Evolutionary conservation across 2,329 filamentous ascomycete species (phyloP), one percentile per base, ranked within the genome.

Genomic region (Penicillium psychrosexuale): DNA sequence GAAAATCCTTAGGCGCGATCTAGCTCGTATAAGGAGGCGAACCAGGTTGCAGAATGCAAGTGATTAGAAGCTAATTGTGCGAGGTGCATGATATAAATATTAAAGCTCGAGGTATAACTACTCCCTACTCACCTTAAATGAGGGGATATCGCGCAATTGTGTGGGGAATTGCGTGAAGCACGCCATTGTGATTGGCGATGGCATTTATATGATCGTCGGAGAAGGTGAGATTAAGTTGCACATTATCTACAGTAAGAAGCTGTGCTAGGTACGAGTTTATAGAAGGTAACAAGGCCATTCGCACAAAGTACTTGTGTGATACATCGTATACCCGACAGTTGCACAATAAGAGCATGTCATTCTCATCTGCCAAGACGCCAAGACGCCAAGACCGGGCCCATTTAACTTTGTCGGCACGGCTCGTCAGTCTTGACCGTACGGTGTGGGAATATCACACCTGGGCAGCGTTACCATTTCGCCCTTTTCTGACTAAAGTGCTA

Each of bases 101-200:
- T 15, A 1, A 47, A 42, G 33, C n/a, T n/a, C 28, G 40, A 22
- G 12, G 8, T 28, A 13, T 30, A 24, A 19, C 19, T 19, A 19
- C 22, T 24, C 22, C 22, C 3, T 24, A 24, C 5, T 24, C 22
- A 24, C 22, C 22, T 24, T 12, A 48, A 24, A 46, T n/a, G 52
- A 53, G 56, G 44, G 53, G 57, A 19, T 27, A 59, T 62, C 53
- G 58, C 60, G 61, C 56, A 53, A 60, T 63, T 48, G 46, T 52
- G 51, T 34, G 42, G 40, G 37, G 47, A 51, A 51, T 55, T 55
- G 38, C 47, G 47, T 44, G 40, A 47, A 64, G 61, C 61, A 64
- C 61, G 61, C 61, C 48, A 63, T 62, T 46, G 33, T 38, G 31
- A 51, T 58, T 56, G 51, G 17, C 43, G 49, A 62, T 61, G 49